These are phyloP conservation scores for Verticillium dahliae DNA, from an alignment of 2,329 filamentous ascomycete species.

Conservation along the genomic window DNA sequence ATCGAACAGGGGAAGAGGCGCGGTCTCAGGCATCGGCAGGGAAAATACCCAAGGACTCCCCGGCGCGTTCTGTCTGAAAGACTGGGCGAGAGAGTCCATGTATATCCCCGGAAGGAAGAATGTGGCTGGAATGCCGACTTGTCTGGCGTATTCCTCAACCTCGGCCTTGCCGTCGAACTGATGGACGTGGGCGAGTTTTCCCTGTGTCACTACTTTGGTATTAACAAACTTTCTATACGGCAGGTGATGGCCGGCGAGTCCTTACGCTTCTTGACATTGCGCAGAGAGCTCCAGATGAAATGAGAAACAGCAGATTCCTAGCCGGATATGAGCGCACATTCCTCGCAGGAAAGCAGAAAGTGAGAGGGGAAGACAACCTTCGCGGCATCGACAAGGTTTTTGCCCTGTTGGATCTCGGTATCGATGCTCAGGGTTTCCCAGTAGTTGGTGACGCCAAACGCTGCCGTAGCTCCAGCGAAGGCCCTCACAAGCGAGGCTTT, in stretches of 20 bases:
- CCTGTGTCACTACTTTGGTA: slow-evolving; percentile 5
- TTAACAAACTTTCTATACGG: too few species aligned
- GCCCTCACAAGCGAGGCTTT: slow-evolving; percentile 34
- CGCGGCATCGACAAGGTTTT: slow-evolving; percentile 37
- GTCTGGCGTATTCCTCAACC: slow-evolving; percentile 46
- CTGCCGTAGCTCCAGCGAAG: slow-evolving; percentile 37
- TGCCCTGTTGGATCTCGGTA: slow-evolving; percentile 38
- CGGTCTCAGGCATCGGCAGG: slow-evolving; percentile 6
- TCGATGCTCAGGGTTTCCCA: slow-evolving; percentile 36
- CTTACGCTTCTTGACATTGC: slow-evolving; percentile 29
- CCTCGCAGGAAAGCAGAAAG: too few species aligned
- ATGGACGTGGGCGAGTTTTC: slow-evolving; percentile 31
- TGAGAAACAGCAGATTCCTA: slow-evolving; percentile 9
- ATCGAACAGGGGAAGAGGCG: slow-evolving; percentile 17
- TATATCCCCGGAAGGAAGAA: slow-evolving; percentile 48
- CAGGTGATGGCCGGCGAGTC: slow-evolving; percentile 9
- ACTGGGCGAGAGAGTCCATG: slow-evolving; percentile 36
- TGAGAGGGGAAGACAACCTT: slow-evolving; percentile 22
- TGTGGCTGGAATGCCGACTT: slow-evolving; percentile 35
- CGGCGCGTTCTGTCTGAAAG: slow-evolving; percentile 21
- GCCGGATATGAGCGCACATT: too few species aligned
- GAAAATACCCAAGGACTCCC: slow-evolving; percentile 13
- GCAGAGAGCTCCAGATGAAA: slow-evolving; percentile 36
- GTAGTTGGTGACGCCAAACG: slow-evolving; percentile 47
- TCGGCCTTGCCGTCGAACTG: slow-evolving; percentile 54